phyloP scores from a whole-genome alignment of 140 eudicot genomes.

The Bidens hawaiensis region DNA sequence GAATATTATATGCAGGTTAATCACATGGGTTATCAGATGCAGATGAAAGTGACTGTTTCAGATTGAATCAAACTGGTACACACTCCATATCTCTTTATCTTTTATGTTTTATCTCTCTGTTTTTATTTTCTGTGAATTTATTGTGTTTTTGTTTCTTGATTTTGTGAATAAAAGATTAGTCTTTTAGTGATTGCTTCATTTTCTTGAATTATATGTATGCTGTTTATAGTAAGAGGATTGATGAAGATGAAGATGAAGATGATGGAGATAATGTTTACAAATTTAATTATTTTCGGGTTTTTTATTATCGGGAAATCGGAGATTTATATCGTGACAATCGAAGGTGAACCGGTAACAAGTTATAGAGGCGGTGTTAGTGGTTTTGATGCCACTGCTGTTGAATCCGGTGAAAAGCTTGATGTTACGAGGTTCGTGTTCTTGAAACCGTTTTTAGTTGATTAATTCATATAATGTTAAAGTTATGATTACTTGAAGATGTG shows the following conservation, averaged over 20 bases:
- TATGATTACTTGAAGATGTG: neutral
- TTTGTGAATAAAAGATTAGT: constrained; percentile 5
- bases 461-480: neutral
- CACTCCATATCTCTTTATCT: constrained; percentile 7
- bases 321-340: constrained; percentile 68
- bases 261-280: constrained; percentile 23
- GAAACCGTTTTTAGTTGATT: constrained; percentile 2
- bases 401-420: constrained; percentile 66
- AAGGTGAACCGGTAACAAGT: constrained; percentile 86
- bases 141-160: constrained; percentile 8
- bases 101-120: too few relatives aligned
- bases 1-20: constrained; percentile 38
- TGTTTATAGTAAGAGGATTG: constrained; percentile 20
- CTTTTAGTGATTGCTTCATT: constrained; percentile 2
- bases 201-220: constrained; percentile 3
- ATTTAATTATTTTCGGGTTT: constrained; percentile 36
- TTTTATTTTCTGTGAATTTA: neutral
- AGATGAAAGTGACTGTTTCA: constrained; percentile 26
- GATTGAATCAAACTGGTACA: constrained; percentile 39
- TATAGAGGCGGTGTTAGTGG: constrained; percentile 78
- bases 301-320: constrained; percentile 43
- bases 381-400: constrained; percentile 87
- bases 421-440: constrained; percentile 62
- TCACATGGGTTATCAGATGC: constrained; percentile 40
- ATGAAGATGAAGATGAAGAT: constrained; percentile 52